These are phyloP conservation scores for Paramecium caudatum DNA, from an alignment of 73 alveolate genomes.

Conservation along the genomic window DNA sequence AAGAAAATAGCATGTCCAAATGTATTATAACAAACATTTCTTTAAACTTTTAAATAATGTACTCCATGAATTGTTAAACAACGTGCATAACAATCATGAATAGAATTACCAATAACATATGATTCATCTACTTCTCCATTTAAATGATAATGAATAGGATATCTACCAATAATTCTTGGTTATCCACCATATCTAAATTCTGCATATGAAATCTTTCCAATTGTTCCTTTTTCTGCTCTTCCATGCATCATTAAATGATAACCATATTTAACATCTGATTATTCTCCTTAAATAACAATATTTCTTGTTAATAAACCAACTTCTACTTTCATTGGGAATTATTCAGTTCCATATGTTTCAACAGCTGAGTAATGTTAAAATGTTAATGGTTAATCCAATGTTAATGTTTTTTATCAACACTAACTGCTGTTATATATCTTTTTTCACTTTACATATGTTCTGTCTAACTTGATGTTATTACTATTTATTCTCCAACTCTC, in stretches of 20 bases:
- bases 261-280: constrained; percentile 80
- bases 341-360: constrained; percentile 65
- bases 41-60: constrained; percentile 80
- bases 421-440: constrained; percentile 69
- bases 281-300: constrained; percentile 85
- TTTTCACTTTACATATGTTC: constrained; percentile 86
- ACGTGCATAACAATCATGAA: constrained; percentile 88
- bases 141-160: constrained; percentile 92
- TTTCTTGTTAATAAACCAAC: constrained; percentile 90
- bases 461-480: constrained; percentile 85
- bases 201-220: constrained; percentile 79
- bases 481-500: constrained; percentile 86
- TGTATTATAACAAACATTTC: constrained; percentile 86
- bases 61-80: constrained; percentile 90
- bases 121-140: constrained; percentile 86
- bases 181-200: constrained; percentile 89
- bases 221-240: constrained; percentile 80
- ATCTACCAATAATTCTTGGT: constrained; percentile 90
- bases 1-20: constrained; percentile 92
- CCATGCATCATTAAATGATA: constrained; percentile 87
- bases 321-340: constrained; percentile 87
- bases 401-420: constrained; percentile 26
- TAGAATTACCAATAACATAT: constrained; percentile 86
- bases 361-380: constrained; percentile 38
- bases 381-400: constrained; percentile 27